A percentile compares a stretch with the other conserved stretches of the same genome.
These are phyloP conservation scores for Candida pseudoviswanathii DNA, from an alignment of 1,139 yeast species.

Conservation along the genomic window DNA sequence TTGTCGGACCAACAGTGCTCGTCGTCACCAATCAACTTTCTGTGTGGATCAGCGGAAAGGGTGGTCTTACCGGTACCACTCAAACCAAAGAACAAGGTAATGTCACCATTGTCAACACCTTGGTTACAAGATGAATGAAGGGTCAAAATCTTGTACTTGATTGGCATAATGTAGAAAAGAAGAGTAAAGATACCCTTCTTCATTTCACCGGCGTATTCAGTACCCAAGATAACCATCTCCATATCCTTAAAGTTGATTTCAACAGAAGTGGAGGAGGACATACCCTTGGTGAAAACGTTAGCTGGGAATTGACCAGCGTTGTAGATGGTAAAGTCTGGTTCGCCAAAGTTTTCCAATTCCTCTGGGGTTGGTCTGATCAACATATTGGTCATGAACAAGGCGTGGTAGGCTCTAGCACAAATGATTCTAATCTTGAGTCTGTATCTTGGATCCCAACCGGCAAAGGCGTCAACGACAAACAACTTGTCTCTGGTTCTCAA, in stretches of 20 bases:
- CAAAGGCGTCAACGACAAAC: constrained; percentile 94
- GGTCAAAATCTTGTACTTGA: constrained; percentile 87
- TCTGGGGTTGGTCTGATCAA: constrained; percentile 91
- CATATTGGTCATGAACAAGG: constrained; percentile 98
- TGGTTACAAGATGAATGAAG: constrained; percentile 96
- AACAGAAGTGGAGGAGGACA: constrained; percentile 95
- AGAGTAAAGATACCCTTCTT: constrained; percentile 99
- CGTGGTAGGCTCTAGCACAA: constrained; percentile 98
- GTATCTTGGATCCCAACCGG: constrained; percentile 99
- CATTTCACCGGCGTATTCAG: constrained; percentile 99
- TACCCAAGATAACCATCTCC: constrained; percentile 99
- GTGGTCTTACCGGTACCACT: constrained; percentile 99
- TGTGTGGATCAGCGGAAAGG: constrained; percentile 92
- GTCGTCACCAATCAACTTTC: constrained; percentile 95
- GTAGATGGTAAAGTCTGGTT: constrained; percentile 98
- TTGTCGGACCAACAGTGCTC: constrained; percentile 99
- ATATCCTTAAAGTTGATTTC: constrained; percentile 95
- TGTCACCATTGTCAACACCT: constrained; percentile 75
- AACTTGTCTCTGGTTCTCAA: constrained; percentile 94
- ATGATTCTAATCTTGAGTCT: constrained; percentile 95
- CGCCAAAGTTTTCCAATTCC: constrained; percentile 88
- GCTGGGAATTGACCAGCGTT: constrained; percentile 99
- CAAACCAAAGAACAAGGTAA: constrained; percentile 93
- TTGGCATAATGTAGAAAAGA: constrained; percentile 98
- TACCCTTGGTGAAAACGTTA: constrained; percentile 92